Evolutionary conservation across 2,329 filamentous ascomycete genomes (phyloP).

Genomic region (Decorospora gaudefroyi): DNA sequence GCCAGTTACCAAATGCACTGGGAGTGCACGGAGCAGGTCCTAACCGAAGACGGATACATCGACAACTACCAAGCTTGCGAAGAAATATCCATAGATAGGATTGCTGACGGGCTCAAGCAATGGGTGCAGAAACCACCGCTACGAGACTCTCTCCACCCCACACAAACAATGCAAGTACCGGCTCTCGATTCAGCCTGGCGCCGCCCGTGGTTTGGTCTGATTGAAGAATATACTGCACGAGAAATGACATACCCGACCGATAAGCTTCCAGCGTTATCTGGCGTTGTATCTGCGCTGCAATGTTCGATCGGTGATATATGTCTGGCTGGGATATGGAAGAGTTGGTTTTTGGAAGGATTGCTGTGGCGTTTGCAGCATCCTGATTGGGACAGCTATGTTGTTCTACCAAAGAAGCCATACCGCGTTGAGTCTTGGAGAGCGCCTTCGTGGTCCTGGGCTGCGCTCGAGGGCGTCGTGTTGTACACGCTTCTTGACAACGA

Average conservation of each 20-base stretch:
- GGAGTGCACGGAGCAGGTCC: constrained; percentile 8
- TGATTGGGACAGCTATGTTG: constrained; percentile 2
- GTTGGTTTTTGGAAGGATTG: constrained; percentile 9
- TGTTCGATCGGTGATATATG: constrained; percentile 10
- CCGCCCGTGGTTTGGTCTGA: constrained; percentile 7
- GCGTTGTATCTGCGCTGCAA: constrained; percentile 7
- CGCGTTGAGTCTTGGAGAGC: constrained; percentile 5
- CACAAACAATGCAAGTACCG: too few species aligned
- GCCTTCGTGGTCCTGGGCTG: constrained; percentile 14
- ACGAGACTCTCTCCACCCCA: too few species aligned
- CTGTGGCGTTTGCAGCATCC: constrained; percentile 12
- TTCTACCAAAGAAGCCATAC: constrained; percentile 2
- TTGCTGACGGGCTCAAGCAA: neutral
- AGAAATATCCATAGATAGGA: neutral
- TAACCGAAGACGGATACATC: neutral
- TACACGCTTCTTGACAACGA: too few species aligned
- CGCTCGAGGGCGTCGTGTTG: constrained; percentile 8
- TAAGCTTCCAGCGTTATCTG: constrained; percentile 16
- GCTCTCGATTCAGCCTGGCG: neutral
- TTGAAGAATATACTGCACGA: constrained; percentile 14
- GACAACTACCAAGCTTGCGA: neutral
- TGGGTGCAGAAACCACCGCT: neutral
- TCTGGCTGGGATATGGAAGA: constrained; percentile 16
- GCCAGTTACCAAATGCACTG: constrained; percentile 15
- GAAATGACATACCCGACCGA: constrained; percentile 11